Evolutionary conservation across 495 filamentous ascomycete species (phyloP), one percentile per base, ranked within the genome.

Genomic region (Penicillium pancosmium): DNA sequence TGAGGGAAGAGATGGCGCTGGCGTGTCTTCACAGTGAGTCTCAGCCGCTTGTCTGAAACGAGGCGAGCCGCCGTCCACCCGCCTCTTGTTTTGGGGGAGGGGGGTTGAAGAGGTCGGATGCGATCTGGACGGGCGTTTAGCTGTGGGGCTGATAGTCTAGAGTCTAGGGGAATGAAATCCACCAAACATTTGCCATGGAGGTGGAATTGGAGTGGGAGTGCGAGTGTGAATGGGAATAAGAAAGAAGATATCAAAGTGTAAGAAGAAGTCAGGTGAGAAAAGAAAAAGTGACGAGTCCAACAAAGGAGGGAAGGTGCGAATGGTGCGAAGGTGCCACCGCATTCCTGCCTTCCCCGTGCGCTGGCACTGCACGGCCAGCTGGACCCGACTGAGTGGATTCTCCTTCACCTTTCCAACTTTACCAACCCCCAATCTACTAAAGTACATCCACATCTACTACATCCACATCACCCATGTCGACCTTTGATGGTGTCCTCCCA

Each of bases 401-500:
- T 44, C 16, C 41, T 9, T 9, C 16, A 16, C 16, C 35, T 15
- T 34, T 48, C 25, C 46, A 33, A 35, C 41, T 49, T 18, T n/a
- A n/a, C n/a, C n/a, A n/a, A 35, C 41, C 13, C 48, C 23, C 23
- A 3, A 23, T 23, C 23, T 23, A 23, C 23, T 23, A 23, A 23
- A 23, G 23, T 23, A 23, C 23, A 23, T 23, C 25, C 25, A 36
- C 43, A 38, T 11, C 33, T 38, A 31, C 27, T 4, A 27, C 25
- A 6, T 31, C 27, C 25, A 38, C 51, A 38, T 11, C 33, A 36
- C 19, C 47, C 52, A 91, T 92, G 90, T 94, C 91, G 44, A 93
- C 91, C 25, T 94, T 94, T 75, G 82, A 89, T 60, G 91, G 91
- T 23, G 68, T 90, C 38, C 73, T 93, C 23, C 67, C 74, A 61